phyloP scores from a whole-genome alignment of 148 eudicot genomes.

The Heliamphora exappendiculata region DNA sequence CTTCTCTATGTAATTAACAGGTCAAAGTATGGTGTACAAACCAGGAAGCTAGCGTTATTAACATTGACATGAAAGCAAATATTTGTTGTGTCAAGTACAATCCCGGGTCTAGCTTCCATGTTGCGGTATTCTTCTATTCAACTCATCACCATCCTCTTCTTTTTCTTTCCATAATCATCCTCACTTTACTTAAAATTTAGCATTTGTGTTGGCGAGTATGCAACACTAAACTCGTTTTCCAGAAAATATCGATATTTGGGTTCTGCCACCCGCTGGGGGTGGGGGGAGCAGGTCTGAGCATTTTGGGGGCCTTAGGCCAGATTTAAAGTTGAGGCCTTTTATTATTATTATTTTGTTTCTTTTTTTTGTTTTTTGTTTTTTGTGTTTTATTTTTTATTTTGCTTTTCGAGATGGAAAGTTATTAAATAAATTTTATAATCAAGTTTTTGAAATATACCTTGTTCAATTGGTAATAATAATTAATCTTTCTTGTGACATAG shows the following conservation, averaged over 20 bases:
- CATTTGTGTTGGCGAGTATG: not conserved
- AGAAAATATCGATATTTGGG: not conserved
- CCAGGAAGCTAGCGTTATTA: slow-evolving; percentile 69
- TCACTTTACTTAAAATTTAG: not conserved
- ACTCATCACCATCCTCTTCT: not conserved
- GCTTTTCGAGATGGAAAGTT: no score
- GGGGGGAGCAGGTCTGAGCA: no score
- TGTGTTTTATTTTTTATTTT: no score
- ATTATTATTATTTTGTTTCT: no score
- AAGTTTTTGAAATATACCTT: no score
- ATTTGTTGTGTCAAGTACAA: slow-evolving; percentile 77
- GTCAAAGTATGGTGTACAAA: slow-evolving; percentile 76
- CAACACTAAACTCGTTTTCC: not conserved
- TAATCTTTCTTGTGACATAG: no score
- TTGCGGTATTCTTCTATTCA: slow-evolving; percentile 40
- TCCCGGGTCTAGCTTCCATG: slow-evolving; percentile 59
- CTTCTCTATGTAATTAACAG: slow-evolving; percentile 23
- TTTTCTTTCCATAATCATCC: not conserved
- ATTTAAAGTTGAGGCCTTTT: no score
- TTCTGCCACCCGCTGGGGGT: not conserved
- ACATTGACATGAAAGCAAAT: slow-evolving; percentile 77
- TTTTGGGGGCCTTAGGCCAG: no score
- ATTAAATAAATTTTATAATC: no score
- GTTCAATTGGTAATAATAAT: no score
- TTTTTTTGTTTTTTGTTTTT: no score